phyloP scores from a whole-genome alignment of 192 early-diverging fungal species.

The Funneliformis geosporum region DNA sequence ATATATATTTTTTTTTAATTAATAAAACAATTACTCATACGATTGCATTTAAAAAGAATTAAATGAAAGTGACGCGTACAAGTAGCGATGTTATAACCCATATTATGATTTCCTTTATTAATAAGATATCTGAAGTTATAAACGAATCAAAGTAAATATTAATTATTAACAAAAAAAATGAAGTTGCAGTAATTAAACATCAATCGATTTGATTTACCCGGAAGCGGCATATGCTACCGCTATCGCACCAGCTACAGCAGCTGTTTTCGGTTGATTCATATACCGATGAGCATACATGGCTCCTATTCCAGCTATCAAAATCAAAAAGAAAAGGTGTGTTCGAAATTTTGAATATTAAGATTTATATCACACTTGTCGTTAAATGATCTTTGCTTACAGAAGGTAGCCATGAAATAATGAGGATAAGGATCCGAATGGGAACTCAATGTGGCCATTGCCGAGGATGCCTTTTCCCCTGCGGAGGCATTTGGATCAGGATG shows the following conservation, averaged over 20 bases:
- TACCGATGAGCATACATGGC: conserved; percentile 21
- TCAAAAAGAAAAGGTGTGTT: no score
- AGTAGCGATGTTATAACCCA: neutral
- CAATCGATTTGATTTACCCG: neutral
- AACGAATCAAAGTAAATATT: neutral
- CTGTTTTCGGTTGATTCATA: conserved; percentile 19
- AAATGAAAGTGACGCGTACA: neutral
- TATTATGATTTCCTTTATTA: neutral
- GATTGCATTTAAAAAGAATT: neutral
- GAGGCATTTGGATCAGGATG: conserved; percentile 4
- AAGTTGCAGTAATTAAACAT: neutral
- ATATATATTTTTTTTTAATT: no score
- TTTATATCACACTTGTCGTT: neutral
- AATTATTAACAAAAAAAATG: neutral
- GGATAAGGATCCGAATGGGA: conserved; percentile 15
- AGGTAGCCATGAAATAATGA: conserved; percentile 16
- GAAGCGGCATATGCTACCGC: conserved; percentile 6
- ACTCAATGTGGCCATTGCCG: conserved; percentile 18
- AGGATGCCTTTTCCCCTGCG: neutral
- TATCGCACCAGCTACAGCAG: conserved; percentile 4
- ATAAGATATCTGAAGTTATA: neutral
- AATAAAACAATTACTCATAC: neutral
- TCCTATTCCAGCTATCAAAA: neutral
- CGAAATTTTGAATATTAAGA: neutral
- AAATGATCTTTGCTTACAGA: neutral